Base-by-base conservation (phyloP, 768 basidiomycete genomes). In the Pleurotus djamor region DNA sequence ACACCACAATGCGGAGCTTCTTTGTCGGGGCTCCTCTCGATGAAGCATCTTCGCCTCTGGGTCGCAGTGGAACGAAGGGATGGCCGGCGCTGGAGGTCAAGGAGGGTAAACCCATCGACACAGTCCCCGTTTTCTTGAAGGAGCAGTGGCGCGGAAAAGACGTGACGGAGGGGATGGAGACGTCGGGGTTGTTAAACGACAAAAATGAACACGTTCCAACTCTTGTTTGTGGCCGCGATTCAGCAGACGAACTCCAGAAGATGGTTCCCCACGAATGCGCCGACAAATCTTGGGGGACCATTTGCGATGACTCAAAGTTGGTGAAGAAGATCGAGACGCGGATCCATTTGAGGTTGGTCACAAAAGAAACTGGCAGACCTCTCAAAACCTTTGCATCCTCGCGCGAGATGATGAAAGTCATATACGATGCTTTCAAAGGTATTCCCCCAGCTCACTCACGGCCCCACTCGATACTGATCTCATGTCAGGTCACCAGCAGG, bases 161-260 rank as follows among this genome's bases (percentile, higher is more conserved):
- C 14, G n/a, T 37, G 6, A 35, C 12, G 13, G 33, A 10, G 14
- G 54, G 13, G 10, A 10, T 44, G 28, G 44, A 34, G 12, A 47
- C 61, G 35, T 57, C 44, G 12, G 36, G 54, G 6, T 70, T 71
- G 52, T 57, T 61, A 4, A 59, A n/a, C 6, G 32, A 60, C 14
- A 17, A 55, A 1, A 16, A 5, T 21, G 34, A 52, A 13, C 36
- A 69, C 28, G 60, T 76, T 33, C 70, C 74, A 1, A 48, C 38
- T n/a, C 52, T 72, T 16, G 34, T 69, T 7, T 67, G 64, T 37
- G 75, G 71, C 4, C 69, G 66, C 34, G 74, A 78, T 56, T 44
- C 76, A 16, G 7, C 7, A 7, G 48, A 32, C n/a, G n/a, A n/a
- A n/a, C n/a, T n/a, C 14, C 51, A 52, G 36, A 13, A 13, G 4